Percentiles rank a stretch among this genome's conserved stretches.
phyloP scores from a whole-genome alignment of 192 early-diverging fungal genomes.

The Mortierella hygrophila region DNA sequence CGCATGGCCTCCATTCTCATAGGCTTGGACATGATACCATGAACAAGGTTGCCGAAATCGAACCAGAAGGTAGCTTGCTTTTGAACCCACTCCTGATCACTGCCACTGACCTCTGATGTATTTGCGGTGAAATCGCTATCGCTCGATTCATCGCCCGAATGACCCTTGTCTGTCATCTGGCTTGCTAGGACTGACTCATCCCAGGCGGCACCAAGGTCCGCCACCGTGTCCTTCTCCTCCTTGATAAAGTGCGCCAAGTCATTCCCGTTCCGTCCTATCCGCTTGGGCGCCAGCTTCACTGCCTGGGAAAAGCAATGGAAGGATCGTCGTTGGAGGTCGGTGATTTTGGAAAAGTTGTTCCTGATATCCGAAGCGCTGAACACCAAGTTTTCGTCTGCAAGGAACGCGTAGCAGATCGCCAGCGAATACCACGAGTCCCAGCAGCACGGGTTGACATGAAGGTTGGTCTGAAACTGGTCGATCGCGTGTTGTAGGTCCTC shows the following conservation, averaged over 20 bases:
- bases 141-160: slow-evolving; percentile 7
- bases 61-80: slow-evolving; percentile 57
- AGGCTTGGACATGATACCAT: slow-evolving; percentile 63
- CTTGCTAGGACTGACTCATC: slow-evolving; percentile 1
- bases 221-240: slow-evolving; percentile 6
- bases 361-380: slow-evolving; percentile 72
- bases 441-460: slow-evolving; percentile 67
- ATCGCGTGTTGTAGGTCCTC: slow-evolving; percentile 68
- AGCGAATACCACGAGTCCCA: slow-evolving; percentile 77
- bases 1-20: slow-evolving; percentile 67
- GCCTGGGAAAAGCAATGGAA: slow-evolving; percentile 76
- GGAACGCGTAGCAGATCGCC: slow-evolving; percentile 64
- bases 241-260: not conserved
- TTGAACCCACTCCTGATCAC: slow-evolving; percentile 39
- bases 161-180: slow-evolving; percentile 9
- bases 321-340: slow-evolving; percentile 71
- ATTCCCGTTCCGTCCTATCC: not conserved
- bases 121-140: not conserved
- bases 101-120: not conserved
- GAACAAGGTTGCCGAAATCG: slow-evolving; percentile 64
- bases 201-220: slow-evolving; percentile 5
- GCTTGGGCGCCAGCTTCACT: slow-evolving; percentile 32
- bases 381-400: slow-evolving; percentile 75
- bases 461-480: slow-evolving; percentile 66
- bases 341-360: slow-evolving; percentile 62